These are phyloP conservation scores for Penicillium lagena DNA, from an alignment of 495 filamentous ascomycete genomes.

Conservation along the genomic window DNA sequence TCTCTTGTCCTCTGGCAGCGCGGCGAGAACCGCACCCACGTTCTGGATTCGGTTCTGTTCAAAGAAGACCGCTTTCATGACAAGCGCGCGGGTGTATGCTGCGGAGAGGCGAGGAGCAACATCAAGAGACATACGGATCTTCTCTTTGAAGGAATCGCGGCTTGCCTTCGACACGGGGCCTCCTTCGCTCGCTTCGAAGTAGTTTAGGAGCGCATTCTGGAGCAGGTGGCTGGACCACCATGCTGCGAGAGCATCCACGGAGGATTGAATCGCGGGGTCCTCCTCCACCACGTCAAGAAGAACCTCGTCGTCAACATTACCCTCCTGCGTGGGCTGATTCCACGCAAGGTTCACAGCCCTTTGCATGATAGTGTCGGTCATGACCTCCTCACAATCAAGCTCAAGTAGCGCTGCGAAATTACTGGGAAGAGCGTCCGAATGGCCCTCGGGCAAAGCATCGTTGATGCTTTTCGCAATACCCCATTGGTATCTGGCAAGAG, in stretches of 20 bases:
- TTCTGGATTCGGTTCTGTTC: constrained; percentile 38
- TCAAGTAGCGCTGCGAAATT: constrained; percentile 70
- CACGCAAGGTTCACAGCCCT: constrained; percentile 87
- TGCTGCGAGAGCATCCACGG: constrained; percentile 82
- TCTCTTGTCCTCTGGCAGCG: constrained; percentile 39
- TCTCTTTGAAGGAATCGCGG: constrained; percentile 42
- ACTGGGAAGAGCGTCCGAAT: constrained; percentile 61
- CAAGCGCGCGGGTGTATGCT: constrained; percentile 69
- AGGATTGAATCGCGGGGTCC: constrained; percentile 78
- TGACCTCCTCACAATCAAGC: constrained; percentile 71
- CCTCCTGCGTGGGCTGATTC: constrained; percentile 68
- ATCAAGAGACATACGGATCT: constrained; percentile 61
- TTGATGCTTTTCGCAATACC: constrained; percentile 66
- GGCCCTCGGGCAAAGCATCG: constrained; percentile 48
- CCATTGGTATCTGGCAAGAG: constrained; percentile 72
- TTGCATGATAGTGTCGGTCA: constrained; percentile 71
- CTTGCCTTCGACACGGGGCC: constrained; percentile 31
- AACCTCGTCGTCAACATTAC: constrained; percentile 54
- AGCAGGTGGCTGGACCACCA: constrained; percentile 83
- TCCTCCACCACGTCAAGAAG: constrained; percentile 81
- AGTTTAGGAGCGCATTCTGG: constrained; percentile 59
- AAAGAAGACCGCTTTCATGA: constrained; percentile 52
- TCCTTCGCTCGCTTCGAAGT: constrained; percentile 45
- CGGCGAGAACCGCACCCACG: constrained; percentile 41
- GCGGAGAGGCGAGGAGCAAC: constrained; percentile 76